phyloP scores from a whole-genome alignment of 148 eudicot species.

The Hydrangea macrophylla region DNA sequence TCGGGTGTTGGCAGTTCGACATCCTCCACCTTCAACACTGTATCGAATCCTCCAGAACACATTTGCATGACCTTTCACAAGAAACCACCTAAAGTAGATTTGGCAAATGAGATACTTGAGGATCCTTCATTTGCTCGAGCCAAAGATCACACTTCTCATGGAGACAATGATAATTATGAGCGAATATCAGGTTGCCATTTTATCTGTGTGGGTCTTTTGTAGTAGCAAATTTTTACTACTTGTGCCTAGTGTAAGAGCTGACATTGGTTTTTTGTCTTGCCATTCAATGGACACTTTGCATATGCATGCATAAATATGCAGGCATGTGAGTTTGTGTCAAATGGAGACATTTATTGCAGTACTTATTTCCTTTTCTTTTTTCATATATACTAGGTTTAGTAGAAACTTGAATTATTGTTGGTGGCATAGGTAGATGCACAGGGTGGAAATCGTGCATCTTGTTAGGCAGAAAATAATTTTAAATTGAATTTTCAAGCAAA shows the following conservation, averaged over 20 bases:
- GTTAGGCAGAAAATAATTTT: no score
- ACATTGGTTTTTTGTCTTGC: neutral
- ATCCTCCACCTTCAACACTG: slow-evolving; percentile 17
- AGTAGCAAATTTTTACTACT: neutral
- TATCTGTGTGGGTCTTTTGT: neutral
- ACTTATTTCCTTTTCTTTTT: neutral
- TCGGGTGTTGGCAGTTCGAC: slow-evolving; percentile 11
- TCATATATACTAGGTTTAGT: no score
- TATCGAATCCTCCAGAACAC: slow-evolving; percentile 22
- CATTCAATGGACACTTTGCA: neutral
- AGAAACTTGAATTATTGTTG: no score
- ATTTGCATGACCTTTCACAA: slow-evolving; percentile 45
- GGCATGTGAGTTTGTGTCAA: neutral
- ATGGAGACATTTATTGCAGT: neutral
- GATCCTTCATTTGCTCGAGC: slow-evolving; percentile 13
- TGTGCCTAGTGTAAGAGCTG: neutral
- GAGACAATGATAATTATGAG: slow-evolving; percentile 25
- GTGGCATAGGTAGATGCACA: no score
- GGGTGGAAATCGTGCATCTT: no score
- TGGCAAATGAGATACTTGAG: slow-evolving; percentile 24
- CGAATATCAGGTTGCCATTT: slow-evolving; percentile 32
- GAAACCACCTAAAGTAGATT: slow-evolving; percentile 50
- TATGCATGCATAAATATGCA: neutral
- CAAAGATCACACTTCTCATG: slow-evolving; percentile 4
- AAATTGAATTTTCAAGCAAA: no score